These are phyloP conservation scores for Eugenia klotzschiana DNA, from an alignment of 441 rosid genomes.

Conservation along the genomic window DNA sequence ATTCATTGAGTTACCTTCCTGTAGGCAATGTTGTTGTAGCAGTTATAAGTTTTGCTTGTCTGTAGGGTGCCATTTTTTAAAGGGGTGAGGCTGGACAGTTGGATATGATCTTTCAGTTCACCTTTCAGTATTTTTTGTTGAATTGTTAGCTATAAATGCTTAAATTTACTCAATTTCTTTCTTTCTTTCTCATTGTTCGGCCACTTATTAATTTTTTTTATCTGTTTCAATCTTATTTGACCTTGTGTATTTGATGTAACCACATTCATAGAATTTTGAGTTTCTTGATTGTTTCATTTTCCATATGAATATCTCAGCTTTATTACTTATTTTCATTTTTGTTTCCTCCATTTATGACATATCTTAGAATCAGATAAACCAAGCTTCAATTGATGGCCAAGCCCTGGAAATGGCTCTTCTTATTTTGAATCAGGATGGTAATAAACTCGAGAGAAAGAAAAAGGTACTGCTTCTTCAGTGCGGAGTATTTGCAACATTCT, in stretches of 20 bases:
- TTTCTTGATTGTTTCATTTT: neutral
- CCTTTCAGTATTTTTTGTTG: neutral
- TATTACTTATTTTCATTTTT: neutral
- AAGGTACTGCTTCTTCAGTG: conserved; percentile 36
- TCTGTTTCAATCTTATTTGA: neutral
- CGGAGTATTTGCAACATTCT: neutral
- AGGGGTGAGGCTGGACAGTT: neutral
- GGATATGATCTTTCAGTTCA: neutral
- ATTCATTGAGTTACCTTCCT: neutral
- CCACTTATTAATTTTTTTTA: neutral
- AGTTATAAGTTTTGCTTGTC: neutral
- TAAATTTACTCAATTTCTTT: neutral
- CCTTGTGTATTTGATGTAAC: neutral
- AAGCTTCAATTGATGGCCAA: conserved; percentile 35
- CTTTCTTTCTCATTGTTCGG: neutral
- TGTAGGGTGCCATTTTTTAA: neutral
- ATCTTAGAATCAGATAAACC: conserved; percentile 43
- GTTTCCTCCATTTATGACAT: neutral
- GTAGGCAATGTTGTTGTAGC: neutral
- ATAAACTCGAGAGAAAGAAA: conserved; percentile 39
- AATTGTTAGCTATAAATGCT: neutral
- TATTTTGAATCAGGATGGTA: conserved; percentile 47
- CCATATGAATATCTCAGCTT: neutral
- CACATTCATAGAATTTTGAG: neutral
- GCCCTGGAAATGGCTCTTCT: conserved; percentile 69